Evolutionary conservation across 306 rosid species (phyloP).

Genomic region (Astragalus glycyphyllos): DNA sequence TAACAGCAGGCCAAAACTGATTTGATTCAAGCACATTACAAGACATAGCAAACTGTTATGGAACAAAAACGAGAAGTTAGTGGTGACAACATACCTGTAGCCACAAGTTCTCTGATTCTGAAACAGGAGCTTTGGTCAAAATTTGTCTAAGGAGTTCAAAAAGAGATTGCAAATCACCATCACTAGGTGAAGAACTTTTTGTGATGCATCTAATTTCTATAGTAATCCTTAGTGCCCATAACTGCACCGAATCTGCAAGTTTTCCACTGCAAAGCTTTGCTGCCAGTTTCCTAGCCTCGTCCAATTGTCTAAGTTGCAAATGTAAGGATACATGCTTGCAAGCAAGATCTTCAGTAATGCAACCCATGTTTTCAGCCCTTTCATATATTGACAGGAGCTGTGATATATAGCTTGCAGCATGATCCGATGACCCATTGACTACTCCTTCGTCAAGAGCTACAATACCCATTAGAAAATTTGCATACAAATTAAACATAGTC

Average conservation of each 20-base stretch:
- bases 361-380: slow-evolving; percentile 75
- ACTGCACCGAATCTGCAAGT: slow-evolving; percentile 58
- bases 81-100: slow-evolving; percentile 62
- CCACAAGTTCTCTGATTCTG: slow-evolving; percentile 85
- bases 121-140: slow-evolving; percentile 53
- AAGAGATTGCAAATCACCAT: slow-evolving; percentile 66
- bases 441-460: slow-evolving; percentile 53
- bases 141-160: slow-evolving; percentile 61
- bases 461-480: slow-evolving; percentile 59
- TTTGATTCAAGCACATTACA: slow-evolving; percentile 13
- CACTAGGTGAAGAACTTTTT: slow-evolving; percentile 56
- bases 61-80: slow-evolving; percentile 6
- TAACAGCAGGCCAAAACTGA: background rate
- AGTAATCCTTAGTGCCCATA: slow-evolving; percentile 67
- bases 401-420: slow-evolving; percentile 42
- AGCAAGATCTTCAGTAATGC: slow-evolving; percentile 70
- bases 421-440: slow-evolving; percentile 39
- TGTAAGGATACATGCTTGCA: slow-evolving; percentile 64
- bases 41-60: slow-evolving; percentile 2
- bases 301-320: slow-evolving; percentile 70
- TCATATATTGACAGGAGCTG: slow-evolving; percentile 63
- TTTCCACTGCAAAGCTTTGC: slow-evolving; percentile 66
- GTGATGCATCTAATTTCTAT: slow-evolving; percentile 59
- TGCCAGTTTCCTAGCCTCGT: slow-evolving; percentile 70
- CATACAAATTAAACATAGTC: slow-evolving; percentile 59